Percentiles rank a stretch among this genome's conserved stretches.
Conservation (phyloP, 495 filamentous ascomycete species). For the Penicillium nucicola region DNA sequence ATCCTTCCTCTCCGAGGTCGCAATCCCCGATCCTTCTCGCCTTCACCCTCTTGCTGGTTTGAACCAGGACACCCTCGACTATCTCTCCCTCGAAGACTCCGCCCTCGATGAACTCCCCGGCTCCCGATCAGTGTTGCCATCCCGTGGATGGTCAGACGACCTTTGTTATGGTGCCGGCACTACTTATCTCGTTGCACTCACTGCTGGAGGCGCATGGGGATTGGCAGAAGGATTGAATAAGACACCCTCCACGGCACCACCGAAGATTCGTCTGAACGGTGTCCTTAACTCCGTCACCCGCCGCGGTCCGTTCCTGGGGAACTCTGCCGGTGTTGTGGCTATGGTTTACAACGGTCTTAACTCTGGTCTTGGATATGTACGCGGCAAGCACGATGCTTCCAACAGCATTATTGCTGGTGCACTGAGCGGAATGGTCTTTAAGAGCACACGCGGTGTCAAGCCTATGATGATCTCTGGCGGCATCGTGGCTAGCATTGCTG, state of each 20-base stretch:
- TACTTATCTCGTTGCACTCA: conserved; percentile 82
- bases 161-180: conserved; percentile 96
- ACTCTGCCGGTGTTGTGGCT: conserved; percentile 89
- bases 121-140: conserved; percentile 79
- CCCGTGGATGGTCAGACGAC: conserved; percentile 95
- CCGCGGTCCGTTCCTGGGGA: conserved; percentile 93
- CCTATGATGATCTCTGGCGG: conserved; percentile 92
- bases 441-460: conserved; percentile 83
- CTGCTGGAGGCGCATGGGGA: conserved; percentile 89
- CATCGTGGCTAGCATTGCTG: conserved; percentile 80
- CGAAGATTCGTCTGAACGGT: conserved; percentile 86
- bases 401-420: conserved; percentile 84
- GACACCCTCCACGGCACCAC: conserved; percentile 68
- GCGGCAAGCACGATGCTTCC: conserved; percentile 86
- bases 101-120: conserved; percentile 86
- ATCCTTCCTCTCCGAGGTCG: conserved; percentile 69
- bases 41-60: conserved; percentile 94
- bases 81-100: conserved; percentile 89
- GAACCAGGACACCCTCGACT: conserved; percentile 88
- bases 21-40: conserved; percentile 75
- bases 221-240: conserved; percentile 80
- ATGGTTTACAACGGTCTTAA: conserved; percentile 95
- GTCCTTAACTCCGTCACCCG: conserved; percentile 91
- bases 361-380: conserved; percentile 77
- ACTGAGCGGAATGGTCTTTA: conserved; percentile 90